phyloP scores from a whole-genome alignment of 352 stramenopile species.

The Phytophthora crassamura region DNA sequence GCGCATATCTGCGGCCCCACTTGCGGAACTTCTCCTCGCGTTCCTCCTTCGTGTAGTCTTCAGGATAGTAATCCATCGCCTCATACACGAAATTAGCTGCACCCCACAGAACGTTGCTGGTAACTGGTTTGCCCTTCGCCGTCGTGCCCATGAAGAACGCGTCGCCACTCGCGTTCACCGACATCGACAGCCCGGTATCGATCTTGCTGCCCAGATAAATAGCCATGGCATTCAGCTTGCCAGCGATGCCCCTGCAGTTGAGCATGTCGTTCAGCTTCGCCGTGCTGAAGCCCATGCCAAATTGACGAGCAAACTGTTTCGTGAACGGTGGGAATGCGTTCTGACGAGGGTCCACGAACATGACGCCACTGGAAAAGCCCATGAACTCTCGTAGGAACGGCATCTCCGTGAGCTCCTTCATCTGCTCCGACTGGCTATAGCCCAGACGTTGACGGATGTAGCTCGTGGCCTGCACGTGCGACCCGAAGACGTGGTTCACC shows the following conservation, averaged over 20 bases:
- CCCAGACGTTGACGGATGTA: conserved; percentile 18
- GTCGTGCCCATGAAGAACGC: conserved; percentile 28
- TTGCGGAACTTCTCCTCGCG: conserved; percentile 13
- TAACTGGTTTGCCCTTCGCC: conserved; percentile 13
- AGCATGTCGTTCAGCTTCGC: conserved; percentile 18
- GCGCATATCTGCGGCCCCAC: conserved; percentile 10
- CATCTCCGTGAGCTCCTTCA: conserved; percentile 29
- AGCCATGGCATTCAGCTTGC: conserved; percentile 21
- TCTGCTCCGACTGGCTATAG: conserved; percentile 8
- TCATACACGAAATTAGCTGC: conserved; percentile 25
- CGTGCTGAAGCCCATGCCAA: conserved; percentile 9
- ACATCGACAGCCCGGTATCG: conserved; percentile 12
- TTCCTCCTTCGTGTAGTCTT: conserved; percentile 12
- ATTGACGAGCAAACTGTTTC: conserved; percentile 7
- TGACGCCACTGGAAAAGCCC: conserved; percentile 9
- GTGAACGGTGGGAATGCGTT: conserved; percentile 14
- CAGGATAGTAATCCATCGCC: conserved; percentile 28
- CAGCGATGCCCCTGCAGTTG: conserved; percentile 14
- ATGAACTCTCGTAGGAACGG: conserved; percentile 19
- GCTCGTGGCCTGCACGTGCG: conserved; percentile 1
- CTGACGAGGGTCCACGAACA: conserved; percentile 19
- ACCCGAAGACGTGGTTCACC: conserved; percentile 22
- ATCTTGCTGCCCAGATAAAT: conserved; percentile 24
- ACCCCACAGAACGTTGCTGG: conserved; percentile 28
- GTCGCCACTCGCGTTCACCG: conserved; percentile 23